Percentiles rank a stretch among this genome's conserved stretches.
These are phyloP conservation scores for Prosopis cineraria DNA, from an alignment of 306 rosid species.

Conservation along the genomic window DNA sequence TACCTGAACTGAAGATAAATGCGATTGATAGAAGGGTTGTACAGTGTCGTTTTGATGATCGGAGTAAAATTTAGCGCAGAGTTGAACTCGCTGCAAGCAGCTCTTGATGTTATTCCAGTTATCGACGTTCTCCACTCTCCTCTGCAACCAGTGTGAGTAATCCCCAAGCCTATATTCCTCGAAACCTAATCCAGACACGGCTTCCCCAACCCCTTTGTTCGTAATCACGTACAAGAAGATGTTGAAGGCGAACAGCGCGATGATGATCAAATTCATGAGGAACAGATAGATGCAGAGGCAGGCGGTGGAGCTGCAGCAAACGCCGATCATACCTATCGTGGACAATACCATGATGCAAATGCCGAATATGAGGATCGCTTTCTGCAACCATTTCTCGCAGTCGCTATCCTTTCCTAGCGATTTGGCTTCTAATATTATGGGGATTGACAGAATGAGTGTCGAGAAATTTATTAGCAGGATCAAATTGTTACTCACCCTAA, in stretches of 20 bases:
- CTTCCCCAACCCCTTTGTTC: constrained; percentile 65
- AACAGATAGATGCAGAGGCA: constrained; percentile 80
- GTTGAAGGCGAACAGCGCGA: constrained; percentile 54
- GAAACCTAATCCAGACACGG: constrained; percentile 51
- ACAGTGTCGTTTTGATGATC: not conserved
- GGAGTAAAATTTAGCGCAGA: constrained; percentile 39
- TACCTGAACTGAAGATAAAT: constrained; percentile 76
- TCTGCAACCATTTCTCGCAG: constrained; percentile 67
- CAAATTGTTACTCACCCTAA: not conserved
- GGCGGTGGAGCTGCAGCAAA: constrained; percentile 65
- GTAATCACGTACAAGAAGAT: constrained; percentile 59
- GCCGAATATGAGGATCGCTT: constrained; percentile 67
- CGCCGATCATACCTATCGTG: constrained; percentile 72
- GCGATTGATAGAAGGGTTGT: constrained; percentile 29
- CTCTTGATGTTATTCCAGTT: constrained; percentile 64
- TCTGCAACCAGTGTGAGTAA: constrained; percentile 76
- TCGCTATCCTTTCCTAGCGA: constrained; percentile 27
- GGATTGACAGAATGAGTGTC: constrained; percentile 70
- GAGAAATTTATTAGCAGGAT: constrained; percentile 45
- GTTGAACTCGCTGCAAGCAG: constrained; percentile 45
- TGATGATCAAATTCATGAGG: constrained; percentile 79
- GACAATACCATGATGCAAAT: constrained; percentile 68
- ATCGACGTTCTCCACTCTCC: constrained; percentile 47
- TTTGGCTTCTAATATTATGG: constrained; percentile 53
- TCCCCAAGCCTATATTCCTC: constrained; percentile 71